Base-by-base conservation (phyloP, 345 rosid species). In the Citropsis articulata region DNA sequence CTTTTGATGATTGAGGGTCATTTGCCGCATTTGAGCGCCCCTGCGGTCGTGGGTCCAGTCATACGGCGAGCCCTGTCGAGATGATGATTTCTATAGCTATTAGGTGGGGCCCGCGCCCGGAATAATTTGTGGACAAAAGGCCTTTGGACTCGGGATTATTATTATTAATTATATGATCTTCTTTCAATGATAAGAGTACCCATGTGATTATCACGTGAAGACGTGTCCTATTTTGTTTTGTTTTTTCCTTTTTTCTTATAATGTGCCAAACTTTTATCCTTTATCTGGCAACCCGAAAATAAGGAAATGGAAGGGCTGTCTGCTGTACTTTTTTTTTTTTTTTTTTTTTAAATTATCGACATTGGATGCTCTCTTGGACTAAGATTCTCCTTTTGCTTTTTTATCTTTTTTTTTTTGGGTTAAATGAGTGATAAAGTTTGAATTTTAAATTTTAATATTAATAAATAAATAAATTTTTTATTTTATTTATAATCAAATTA, bases 1-100 rank as follows among this genome's bases (percentile, higher is more conserved):
- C 81, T 81, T 42, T 65, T 94, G 61, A 82, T 79, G 55, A 92
- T 93, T 1, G 97, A 94, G 72, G 97, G 98, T 12, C 98, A 94
- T 81, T 85, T 94, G 83, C 96, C 98, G 2, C 97, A 94, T 81
- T 79, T 94, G 30, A 94, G 92, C 59, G 97, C 97, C 31, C 98
- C 98, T 2, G 76, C 80, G 4, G 72, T 85, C 75, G 64, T 94
- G 25, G 91, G 90, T n/a, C 93, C 83, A 53, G 84, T 80, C 14
- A 88, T 94, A 87, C 85, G 89, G 82, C 89, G 90, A 83, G 94
- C 91, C 22, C 89, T 94, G 55, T 69, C 85, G 2, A 89, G 92
- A 80, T 90, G 90, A 85, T 48, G 5, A 45, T 28, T 28, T 73
- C 25, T 9, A 2, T 3, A n/a, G 33, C 64, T 53, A 18, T 6